phyloP scores from a whole-genome alignment of 345 rosid species.

The Rhodamnia argentea region DNA sequence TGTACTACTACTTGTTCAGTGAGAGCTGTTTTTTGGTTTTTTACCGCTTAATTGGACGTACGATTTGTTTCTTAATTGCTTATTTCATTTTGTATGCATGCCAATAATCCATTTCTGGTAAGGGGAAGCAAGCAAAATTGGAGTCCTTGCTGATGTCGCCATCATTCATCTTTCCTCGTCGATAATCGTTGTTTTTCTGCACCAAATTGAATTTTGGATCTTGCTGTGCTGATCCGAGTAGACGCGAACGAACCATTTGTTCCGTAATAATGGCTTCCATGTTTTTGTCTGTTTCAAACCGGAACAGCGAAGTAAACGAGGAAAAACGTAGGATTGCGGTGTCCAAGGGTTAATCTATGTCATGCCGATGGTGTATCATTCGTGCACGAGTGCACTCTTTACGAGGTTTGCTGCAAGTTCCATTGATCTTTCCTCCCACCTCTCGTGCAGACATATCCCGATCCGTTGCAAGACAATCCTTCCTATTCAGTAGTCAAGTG shows the following conservation, averaged over 20 bases:
- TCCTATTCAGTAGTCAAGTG: slow-evolving; percentile 34
- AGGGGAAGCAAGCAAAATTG: not conserved
- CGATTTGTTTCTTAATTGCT: not conserved
- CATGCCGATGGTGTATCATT: not conserved
- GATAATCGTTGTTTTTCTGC: not conserved
- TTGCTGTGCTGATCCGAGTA: not conserved
- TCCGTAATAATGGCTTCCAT: not conserved
- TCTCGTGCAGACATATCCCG: slow-evolving; percentile 21
- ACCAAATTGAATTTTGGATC: not conserved
- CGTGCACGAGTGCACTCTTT: not conserved
- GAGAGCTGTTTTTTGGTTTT: not conserved
- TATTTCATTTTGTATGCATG: not conserved
- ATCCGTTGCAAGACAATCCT: slow-evolving; percentile 37
- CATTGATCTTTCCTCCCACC: not conserved
- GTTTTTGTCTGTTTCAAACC: not conserved
- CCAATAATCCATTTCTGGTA: no score
- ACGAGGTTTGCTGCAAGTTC: not conserved
- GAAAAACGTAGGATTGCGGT: not conserved
- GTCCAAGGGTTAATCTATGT: not conserved
- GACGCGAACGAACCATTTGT: not conserved
- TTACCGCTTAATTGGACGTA: not conserved
- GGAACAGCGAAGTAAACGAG: not conserved
- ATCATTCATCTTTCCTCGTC: not conserved
- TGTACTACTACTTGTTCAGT: not conserved
- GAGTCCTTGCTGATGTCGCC: not conserved